A percentile compares a stretch with the other conserved stretches of the same genome.
Evolutionary conservation across 305 asterid genomes (phyloP).

Genomic region (Ilex paraguariensis): DNA sequence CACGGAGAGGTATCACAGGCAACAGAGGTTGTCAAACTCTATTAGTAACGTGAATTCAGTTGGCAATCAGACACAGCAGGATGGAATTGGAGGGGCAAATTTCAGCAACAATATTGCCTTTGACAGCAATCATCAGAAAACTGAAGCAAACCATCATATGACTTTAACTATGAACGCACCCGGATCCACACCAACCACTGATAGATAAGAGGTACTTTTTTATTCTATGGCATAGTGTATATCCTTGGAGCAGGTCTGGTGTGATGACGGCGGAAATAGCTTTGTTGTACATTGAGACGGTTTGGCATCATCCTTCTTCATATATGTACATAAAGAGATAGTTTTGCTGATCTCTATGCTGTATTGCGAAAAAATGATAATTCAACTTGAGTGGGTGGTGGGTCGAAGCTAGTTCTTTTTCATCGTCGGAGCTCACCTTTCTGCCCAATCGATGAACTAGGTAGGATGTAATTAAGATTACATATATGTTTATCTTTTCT

Average conservation of each 20-base stretch:
- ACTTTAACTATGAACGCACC: constrained; percentile 8
- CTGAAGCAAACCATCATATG: constrained; percentile 5
- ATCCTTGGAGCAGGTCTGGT: no score
- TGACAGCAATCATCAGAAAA: constrained; percentile 16
- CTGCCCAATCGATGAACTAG: no score
- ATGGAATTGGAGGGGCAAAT: constrained; percentile 21
- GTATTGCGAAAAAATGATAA: background rate
- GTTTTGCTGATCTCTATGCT: no score
- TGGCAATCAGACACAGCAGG: constrained; percentile 26
- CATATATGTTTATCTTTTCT: no score
- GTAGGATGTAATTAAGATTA: no score
- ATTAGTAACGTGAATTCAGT: constrained; percentile 23
- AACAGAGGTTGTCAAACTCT: constrained; percentile 23
- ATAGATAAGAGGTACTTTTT: constrained; percentile 1
- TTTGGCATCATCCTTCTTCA: no score
- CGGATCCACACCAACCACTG: constrained; percentile 12
- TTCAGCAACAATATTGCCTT: constrained; percentile 19
- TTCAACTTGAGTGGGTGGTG: background rate
- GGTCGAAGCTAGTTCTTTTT: no score
- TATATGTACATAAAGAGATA: no score
- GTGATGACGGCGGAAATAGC: no score
- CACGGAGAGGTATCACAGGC: constrained; percentile 31
- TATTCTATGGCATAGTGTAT: no score
- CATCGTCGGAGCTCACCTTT: no score
- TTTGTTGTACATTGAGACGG: no score